phyloP scores from a whole-genome alignment of 1,284 basidiomycete species.

The Heterobasidion irregulare region DNA sequence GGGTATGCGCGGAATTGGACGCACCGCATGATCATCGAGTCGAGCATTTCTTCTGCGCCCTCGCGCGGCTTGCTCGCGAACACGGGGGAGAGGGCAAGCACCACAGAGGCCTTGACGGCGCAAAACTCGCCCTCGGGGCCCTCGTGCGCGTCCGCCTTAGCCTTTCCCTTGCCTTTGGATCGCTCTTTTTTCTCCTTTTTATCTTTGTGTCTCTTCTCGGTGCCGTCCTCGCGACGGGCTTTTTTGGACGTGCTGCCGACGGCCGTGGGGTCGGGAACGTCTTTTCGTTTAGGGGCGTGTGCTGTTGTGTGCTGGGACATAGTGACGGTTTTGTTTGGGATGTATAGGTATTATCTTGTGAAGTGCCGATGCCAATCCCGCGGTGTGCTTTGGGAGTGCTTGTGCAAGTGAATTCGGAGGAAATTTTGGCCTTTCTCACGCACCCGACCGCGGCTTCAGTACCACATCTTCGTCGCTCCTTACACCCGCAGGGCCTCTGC shows the following conservation, averaged over 20 bases:
- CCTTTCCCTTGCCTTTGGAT: constrained; percentile 33
- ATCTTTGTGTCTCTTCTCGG: not conserved
- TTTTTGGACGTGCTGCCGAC: constrained; percentile 13
- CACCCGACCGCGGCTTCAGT: not conserved
- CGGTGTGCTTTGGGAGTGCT: constrained; percentile 18
- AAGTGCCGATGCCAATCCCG: constrained; percentile 25
- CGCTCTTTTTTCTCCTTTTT: constrained; percentile 32
- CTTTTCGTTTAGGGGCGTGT: constrained; percentile 7
- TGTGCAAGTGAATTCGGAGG: constrained; percentile 4
- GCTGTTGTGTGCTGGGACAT: not conserved
- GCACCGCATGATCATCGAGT: constrained; percentile 91
- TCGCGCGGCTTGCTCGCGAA: constrained; percentile 63
- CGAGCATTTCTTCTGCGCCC: constrained; percentile 83
- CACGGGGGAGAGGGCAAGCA: constrained; percentile 76
- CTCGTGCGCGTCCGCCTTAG: constrained; percentile 19
- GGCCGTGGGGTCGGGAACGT: not conserved
- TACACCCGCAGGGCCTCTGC: not conserved
- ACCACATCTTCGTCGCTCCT: not conserved
- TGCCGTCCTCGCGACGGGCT: constrained; percentile 11
- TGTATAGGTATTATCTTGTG: not conserved
- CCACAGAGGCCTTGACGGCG: constrained; percentile 56
- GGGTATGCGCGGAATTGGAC: constrained; percentile 16
- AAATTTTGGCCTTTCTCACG: constrained; percentile 11
- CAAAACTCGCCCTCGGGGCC: constrained; percentile 50
- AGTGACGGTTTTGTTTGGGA: too few species aligned